Conservation (phyloP, 352 stramenopile genomes). For the Globisporangium acanthophoron region DNA sequence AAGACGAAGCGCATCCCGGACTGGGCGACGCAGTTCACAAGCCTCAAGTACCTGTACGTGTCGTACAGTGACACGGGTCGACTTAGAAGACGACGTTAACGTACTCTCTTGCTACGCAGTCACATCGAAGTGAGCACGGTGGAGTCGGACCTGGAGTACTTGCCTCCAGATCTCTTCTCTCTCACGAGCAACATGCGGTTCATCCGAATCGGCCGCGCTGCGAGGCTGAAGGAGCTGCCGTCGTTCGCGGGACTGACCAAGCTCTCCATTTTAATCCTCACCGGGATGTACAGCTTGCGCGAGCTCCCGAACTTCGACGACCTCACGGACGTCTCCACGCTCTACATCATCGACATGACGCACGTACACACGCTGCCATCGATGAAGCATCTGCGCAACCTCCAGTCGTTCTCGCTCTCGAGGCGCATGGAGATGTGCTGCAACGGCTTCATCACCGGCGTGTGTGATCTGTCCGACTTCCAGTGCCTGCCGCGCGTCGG, state of each 20-base stretch:
- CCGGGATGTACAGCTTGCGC: constrained; percentile 7
- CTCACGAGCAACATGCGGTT: background rate
- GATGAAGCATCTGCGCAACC: constrained; percentile 7
- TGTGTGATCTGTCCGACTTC: background rate
- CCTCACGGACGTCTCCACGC: constrained; percentile 13
- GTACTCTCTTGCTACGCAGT: background rate
- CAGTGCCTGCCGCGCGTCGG: background rate
- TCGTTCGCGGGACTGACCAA: background rate
- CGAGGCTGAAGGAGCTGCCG: background rate
- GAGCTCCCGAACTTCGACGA: constrained; percentile 28
- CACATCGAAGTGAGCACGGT: constrained; percentile 11
- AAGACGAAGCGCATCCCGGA: background rate
- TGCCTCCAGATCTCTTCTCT: background rate
- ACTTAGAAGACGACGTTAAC: background rate
- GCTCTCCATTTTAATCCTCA: background rate
- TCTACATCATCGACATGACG: constrained; percentile 24
- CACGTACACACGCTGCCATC: constrained; percentile 22
- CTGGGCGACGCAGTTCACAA: background rate
- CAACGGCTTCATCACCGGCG: constrained; percentile 12
- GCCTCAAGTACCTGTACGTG: constrained; percentile 5
- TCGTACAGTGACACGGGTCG: background rate
- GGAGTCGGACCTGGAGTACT: background rate
- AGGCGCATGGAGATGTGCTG: constrained; percentile 14
- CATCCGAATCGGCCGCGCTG: background rate
- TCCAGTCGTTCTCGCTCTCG: constrained; percentile 4